A percentile compares a stretch with the other conserved stretches of the same genome.
Evolutionary conservation across 345 rosid genomes (phyloP).

Genomic region (Citrus maxima): DNA sequence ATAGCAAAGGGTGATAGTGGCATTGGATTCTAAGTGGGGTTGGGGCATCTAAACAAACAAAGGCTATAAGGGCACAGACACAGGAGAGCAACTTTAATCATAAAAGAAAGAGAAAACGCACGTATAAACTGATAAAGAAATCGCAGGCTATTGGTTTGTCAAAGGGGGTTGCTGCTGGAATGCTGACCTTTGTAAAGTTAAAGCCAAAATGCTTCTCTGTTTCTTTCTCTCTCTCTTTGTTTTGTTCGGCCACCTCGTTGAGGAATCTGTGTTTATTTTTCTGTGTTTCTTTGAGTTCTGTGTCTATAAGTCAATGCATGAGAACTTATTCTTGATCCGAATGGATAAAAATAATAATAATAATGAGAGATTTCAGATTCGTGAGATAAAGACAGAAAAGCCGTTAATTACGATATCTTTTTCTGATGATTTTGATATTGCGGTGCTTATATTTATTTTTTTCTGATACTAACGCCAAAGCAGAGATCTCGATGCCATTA

Average conservation of each 20-base stretch:
- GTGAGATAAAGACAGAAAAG: conserved; percentile 31
- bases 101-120: conserved; percentile 37
- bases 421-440: conserved; percentile 5
- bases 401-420: conserved; percentile 52
- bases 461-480: neutral
- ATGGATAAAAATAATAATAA: neutral
- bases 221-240: neutral
- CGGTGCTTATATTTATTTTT: neutral
- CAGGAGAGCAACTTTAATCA: conserved; percentile 26
- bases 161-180: conserved; percentile 1
- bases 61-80: conserved; percentile 3
- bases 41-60: conserved; percentile 6
- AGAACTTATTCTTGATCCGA: conserved; percentile 44
- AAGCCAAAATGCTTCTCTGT: conserved; percentile 32
- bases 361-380: neutral
- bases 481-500: conserved; percentile 45
- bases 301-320: conserved; percentile 51
- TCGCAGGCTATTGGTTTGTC: conserved; percentile 8
- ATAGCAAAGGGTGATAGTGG: conserved; percentile 16
- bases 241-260: conserved; percentile 43
- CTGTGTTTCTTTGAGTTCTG: neutral
- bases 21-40: conserved; percentile 32
- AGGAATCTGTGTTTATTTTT: conserved; percentile 47
- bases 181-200: conserved; percentile 55
- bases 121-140: conserved; percentile 31